phyloP scores from a whole-genome alignment of 805 yeast species.

The Jamesozyma lodderae region DNA sequence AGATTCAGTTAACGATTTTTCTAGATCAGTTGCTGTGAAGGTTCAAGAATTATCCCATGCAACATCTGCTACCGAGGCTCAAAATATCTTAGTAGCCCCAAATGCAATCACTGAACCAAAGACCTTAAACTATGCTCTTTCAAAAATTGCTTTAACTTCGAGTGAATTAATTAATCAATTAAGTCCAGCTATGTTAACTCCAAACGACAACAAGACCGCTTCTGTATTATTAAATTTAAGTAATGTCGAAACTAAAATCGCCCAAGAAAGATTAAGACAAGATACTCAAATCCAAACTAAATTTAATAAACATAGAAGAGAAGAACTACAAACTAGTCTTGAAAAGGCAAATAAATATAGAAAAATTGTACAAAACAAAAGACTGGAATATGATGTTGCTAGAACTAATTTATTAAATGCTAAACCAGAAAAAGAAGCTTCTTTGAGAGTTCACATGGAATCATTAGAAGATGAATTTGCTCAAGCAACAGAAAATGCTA shows the following conservation, averaged over 20 bases:
- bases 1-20: constrained; percentile 68
- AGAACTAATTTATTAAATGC: constrained; percentile 46
- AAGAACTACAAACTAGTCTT: constrained; percentile 52
- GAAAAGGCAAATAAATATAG: constrained; percentile 60
- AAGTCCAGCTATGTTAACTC: constrained; percentile 4
- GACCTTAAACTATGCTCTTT: constrained; percentile 73
- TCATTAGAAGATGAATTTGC: constrained; percentile 85
- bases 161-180: constrained; percentile 28
- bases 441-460: constrained; percentile 67
- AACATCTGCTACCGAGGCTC: constrained; percentile 73
- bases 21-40: constrained; percentile 54
- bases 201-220: constrained; percentile 36
- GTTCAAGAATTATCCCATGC: constrained; percentile 64
- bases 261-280: constrained; percentile 75
- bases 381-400: constrained; percentile 73
- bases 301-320: constrained; percentile 58
- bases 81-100: constrained; percentile 50
- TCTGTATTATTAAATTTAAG: constrained; percentile 60
- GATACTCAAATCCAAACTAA: constrained; percentile 62
- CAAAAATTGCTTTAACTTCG: constrained; percentile 56
- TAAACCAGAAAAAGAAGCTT: constrained; percentile 58
- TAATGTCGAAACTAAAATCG: constrained; percentile 61
- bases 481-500: constrained; percentile 82
- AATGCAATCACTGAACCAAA: constrained; percentile 52
- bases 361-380: constrained; percentile 64